Base-by-base conservation (phyloP, 78 protist species). In the Anaeramoeba ignava region DNA sequence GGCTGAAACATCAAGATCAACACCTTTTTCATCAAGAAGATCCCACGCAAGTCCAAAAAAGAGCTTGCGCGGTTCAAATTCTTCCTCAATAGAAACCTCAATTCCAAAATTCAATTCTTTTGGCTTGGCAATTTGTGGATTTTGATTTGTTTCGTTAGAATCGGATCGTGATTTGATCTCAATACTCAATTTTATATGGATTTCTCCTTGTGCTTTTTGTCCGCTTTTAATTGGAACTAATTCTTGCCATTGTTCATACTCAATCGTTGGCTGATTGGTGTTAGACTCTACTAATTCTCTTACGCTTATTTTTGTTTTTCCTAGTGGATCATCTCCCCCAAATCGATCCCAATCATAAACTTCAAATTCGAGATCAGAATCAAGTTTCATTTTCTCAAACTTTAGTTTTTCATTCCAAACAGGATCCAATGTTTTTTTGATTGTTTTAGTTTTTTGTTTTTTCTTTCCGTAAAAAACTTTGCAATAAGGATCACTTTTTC, bases 331-430 rank as follows among this genome's bases (percentile, higher is more conserved):
- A 54, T 54, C 17, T 54, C 36, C 8, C 8, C 36, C 8, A 54
- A 54, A 54, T 54, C 73, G 73, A 54, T 54, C 73, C 73, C 73
- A 54, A 54, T 54, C 73, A 54, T 54, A 54, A 54, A 54, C 17
- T 54, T 54, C 73, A 54, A 54, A 27, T 54, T 54, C 17, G 36
- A 54, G 73, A 27, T 8, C 36, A 17, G 73, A 27, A 17, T 54
- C 17, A 8, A 54, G 73, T 54, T 8, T 54, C 36, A 54, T 17
- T 54, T 17, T 8, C 36, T 54, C 17, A 17, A 54, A 54, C 73
- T 54, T 54, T 27, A 54, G 17, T 54, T 8, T 54, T 54, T 54
- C 73, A 17, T 54, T 54, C 73, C 73, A 54, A 27, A 27, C 73
- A 54, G 73, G 73, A 54, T 54, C 73, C 73, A 54, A 54, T 8